These are phyloP conservation scores for Endoconidiophora laricicola DNA, from an alignment of 2,329 filamentous ascomycete species.

Conservation along the genomic window DNA sequence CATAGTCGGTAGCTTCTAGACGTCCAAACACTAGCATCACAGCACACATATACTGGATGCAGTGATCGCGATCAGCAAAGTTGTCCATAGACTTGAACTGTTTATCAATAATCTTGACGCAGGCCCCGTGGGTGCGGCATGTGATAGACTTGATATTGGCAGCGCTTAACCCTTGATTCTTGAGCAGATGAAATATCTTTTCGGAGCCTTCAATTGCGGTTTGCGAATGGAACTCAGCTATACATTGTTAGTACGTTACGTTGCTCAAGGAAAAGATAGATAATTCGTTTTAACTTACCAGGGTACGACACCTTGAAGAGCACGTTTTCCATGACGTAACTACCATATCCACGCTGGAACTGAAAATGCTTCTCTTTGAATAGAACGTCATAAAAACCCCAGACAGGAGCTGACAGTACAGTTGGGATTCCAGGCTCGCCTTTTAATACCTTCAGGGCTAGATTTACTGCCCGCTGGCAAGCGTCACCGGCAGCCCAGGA, in stretches of 20 bases:
- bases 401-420: constrained; percentile 77
- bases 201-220: constrained; percentile 91
- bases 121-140: constrained; percentile 95
- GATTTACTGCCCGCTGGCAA: constrained; percentile 86
- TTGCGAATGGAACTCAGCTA: constrained; percentile 93
- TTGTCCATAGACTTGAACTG: constrained; percentile 99
- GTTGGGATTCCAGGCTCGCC: constrained; percentile 85
- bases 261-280: neutral
- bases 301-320: constrained; percentile 99
- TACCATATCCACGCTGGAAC: constrained; percentile 91
- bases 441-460: constrained; percentile 77
- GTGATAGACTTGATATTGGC: constrained; percentile 86
- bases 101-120: constrained; percentile 98
- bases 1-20: constrained; percentile 84
- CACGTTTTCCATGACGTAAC: constrained; percentile 99
- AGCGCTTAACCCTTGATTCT: constrained; percentile 72
- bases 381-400: constrained; percentile 97
- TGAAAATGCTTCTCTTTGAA: constrained; percentile 93
- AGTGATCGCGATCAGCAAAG: constrained; percentile 98
- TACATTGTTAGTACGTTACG: constrained; percentile 3
- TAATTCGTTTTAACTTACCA: constrained; percentile 37
- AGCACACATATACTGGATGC: constrained; percentile 97
- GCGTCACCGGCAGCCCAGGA: constrained; percentile 98
- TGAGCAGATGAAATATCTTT: constrained; percentile 70
- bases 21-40: constrained; percentile 94